These are phyloP conservation scores for Syzygium malaccense DNA, from an alignment of 441 rosid species.

Conservation along the genomic window DNA sequence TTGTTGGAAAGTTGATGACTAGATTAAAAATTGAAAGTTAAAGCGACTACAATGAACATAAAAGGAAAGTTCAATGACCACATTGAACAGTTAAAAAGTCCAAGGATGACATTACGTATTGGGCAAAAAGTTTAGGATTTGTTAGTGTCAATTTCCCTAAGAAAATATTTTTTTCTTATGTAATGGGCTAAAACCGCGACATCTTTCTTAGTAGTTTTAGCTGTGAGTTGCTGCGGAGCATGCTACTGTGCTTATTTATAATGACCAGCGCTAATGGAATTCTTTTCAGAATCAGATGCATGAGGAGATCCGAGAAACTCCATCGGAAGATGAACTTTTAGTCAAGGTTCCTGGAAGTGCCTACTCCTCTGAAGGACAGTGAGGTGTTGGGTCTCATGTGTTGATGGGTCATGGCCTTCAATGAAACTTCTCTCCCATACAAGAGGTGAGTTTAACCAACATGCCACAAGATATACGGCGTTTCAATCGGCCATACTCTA, in stretches of 20 bases:
- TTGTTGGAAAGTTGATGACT: not conserved
- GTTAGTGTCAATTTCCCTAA: not conserved
- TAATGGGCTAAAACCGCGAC: not conserved
- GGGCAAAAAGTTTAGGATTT: not conserved
- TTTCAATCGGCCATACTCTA: not conserved
- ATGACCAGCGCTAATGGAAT: not conserved
- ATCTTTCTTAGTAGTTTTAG: not conserved
- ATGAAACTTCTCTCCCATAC: not conserved
- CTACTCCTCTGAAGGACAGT: slow-evolving; percentile 35
- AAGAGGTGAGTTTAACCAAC: not conserved
- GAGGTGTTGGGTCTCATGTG: not conserved
- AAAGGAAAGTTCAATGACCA: not conserved
- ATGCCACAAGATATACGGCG: not conserved
- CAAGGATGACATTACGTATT: not conserved
- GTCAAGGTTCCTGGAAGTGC: slow-evolving; percentile 91
- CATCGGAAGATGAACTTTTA: slow-evolving; percentile 51
- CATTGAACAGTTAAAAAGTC: not conserved
- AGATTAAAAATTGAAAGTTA: not conserved
- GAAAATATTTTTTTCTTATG: not conserved
- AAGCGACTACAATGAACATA: not conserved
- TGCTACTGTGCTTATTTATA: not conserved
- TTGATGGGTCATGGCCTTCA: not conserved
- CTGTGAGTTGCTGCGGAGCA: not conserved
- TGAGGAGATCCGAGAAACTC: slow-evolving; percentile 16
- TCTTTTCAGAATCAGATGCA: not conserved